These are phyloP conservation scores for Globisporangium middletonii DNA, from an alignment of 352 stramenopile species.

Conservation along the genomic window DNA sequence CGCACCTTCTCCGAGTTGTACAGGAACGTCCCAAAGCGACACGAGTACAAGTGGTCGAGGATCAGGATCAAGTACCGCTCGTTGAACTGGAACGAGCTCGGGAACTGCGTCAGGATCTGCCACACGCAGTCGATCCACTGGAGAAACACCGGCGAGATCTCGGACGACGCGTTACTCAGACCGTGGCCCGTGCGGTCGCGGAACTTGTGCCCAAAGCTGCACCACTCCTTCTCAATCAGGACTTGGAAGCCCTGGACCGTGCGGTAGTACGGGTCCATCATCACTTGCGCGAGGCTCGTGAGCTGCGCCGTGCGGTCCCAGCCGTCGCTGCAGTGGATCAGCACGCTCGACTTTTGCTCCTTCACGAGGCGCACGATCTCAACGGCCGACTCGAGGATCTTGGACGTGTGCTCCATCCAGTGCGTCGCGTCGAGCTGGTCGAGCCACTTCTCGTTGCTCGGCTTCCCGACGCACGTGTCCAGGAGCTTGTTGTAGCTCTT, in stretches of 20 bases:
- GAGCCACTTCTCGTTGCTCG: constrained; percentile 73
- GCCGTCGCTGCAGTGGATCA: constrained; percentile 98
- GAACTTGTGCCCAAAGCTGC: constrained; percentile 88
- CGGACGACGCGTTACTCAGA: constrained; percentile 66
- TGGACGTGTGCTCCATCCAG: constrained; percentile 75
- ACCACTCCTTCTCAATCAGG: constrained; percentile 90
- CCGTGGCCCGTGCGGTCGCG: constrained; percentile 60
- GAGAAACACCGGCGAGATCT: constrained; percentile 97
- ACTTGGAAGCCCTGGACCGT: constrained; percentile 81
- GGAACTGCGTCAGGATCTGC: constrained; percentile 73
- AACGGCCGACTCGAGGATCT: constrained; percentile 75
- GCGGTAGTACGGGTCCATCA: constrained; percentile 90
- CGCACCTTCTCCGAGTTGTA: constrained; percentile 91
- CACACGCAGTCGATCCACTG: constrained; percentile 88
- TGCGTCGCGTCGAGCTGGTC: constrained; percentile 66
- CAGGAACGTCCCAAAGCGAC: constrained; percentile 91
- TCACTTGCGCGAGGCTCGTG: constrained; percentile 68
- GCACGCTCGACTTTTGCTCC: constrained; percentile 85
- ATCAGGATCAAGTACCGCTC: constrained; percentile 77
- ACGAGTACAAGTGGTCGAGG: constrained; percentile 78
- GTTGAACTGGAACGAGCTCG: constrained; percentile 83
- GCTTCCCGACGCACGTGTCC: constrained; percentile 55
- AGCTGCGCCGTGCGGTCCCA: constrained; percentile 96
- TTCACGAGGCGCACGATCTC: constrained; percentile 81
- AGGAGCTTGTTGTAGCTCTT: constrained; percentile 77